Evolutionary conservation across 2,329 filamentous ascomycete genomes (phyloP), one percentile per base, ranked within the genome.

Genomic region (Aaosphaeria arxii): DNA sequence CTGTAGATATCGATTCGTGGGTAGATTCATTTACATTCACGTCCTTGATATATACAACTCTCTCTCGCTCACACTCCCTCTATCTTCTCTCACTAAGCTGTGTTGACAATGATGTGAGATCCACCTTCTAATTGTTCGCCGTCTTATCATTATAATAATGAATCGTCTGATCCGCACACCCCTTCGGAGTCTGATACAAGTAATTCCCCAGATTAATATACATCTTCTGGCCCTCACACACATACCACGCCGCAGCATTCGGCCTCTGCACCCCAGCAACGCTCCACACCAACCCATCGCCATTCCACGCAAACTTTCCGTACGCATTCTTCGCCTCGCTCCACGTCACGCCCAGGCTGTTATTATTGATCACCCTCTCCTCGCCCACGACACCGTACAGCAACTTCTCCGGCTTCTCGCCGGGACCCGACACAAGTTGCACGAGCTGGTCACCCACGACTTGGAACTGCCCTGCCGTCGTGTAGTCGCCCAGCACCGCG

Each of bases 151-250:
- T 68, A 38, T 71, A 71, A 45, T 67, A 71, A 56, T 69, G 67
- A 59, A 69, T 68, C 54, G 80, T 84, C 67, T 84, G 75, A 68
- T 85, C 81, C 30, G 73, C 71, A 66, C 81, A 84, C 3, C 81
- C 81, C 4, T 67, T 63, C 0, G 81, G 81, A 7, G 81, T 84
- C 64, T 78, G 68, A 58, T 83, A 84, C 29, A 68, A 67, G 58
- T 84, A 84, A 11, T 78, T 78, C 0, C 82, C 81, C 46, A 83
- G 73, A 57, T 84, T 84, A 57, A 84, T 74, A 57, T 78, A 83
- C 52, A 84, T 54, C 44, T 63, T 59, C 65, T 80, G 75, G 5
- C 71, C 69, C 41, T 67, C 69, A 52, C 80, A 85, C 45, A 84
- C 81, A 53, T 82, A 75, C 80, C 81, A 85, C 1, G 82, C 81